A percentile compares a stretch with the other conserved stretches of the same genome.
Conservation (phyloP, 345 rosid genomes). For the Litchi chinensis region DNA sequence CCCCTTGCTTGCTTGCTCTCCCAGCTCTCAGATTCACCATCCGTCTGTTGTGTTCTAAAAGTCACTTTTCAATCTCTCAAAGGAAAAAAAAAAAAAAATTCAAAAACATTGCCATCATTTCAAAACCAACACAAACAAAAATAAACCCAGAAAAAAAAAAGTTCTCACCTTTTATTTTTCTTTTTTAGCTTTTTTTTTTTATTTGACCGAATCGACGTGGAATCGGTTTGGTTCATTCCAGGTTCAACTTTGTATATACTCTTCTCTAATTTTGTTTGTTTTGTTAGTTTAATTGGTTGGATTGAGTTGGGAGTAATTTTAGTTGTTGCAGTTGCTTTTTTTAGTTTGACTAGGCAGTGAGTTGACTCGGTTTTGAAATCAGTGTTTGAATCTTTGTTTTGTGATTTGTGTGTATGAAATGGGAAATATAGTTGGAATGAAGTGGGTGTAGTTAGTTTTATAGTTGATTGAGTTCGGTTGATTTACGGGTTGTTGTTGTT, state of each 20-base stretch:
- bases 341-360: neutral
- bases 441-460: neutral
- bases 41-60: neutral
- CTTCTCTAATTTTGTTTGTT: neutral
- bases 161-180: neutral
- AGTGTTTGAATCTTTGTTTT: conserved; percentile 1
- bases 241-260: conserved; percentile 15
- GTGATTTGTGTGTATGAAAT: neutral
- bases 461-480: neutral
- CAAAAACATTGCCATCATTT: neutral
- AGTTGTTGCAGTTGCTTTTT: neutral
- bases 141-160: neutral
- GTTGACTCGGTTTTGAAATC: neutral
- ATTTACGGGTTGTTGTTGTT: neutral
- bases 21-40: neutral
- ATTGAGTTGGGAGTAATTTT: neutral
- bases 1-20: no score
- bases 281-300: neutral
- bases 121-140: neutral
- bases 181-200: neutral
- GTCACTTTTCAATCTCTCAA: neutral
- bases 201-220: conserved; percentile 38
- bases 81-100: no score
- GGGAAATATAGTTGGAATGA: conserved; percentile 1
- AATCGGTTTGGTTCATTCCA: conserved; percentile 21